Evolutionary conservation across 441 rosid genomes (phyloP).

Genomic region (Theobroma grandiflorum): DNA sequence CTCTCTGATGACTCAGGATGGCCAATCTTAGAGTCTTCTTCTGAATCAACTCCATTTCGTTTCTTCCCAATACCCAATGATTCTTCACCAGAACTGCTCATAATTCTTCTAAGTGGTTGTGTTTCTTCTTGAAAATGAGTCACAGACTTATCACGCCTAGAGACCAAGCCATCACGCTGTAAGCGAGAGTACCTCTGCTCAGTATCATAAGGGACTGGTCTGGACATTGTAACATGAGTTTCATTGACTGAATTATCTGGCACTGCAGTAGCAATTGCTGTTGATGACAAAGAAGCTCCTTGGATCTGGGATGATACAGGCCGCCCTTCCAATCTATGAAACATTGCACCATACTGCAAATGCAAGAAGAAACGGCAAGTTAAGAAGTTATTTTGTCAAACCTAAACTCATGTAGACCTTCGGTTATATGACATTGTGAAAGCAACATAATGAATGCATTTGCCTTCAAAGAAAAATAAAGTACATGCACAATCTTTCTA

Average conservation of each 20-base stretch:
- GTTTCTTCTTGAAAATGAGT: constrained; percentile 65
- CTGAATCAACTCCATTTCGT: constrained; percentile 55
- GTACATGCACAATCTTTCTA: background rate
- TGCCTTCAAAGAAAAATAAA: background rate
- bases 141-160: constrained; percentile 60
- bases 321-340: constrained; percentile 69
- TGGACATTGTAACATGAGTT: constrained; percentile 46
- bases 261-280: constrained; percentile 34
- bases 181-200: constrained; percentile 61
- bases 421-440: background rate
- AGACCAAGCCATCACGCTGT: constrained; percentile 75
- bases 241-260: constrained; percentile 47
- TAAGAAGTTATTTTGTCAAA: constrained; percentile 23
- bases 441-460: constrained; percentile 7
- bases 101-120: constrained; percentile 67
- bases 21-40: constrained; percentile 51
- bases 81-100: constrained; percentile 62
- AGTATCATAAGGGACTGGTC: constrained; percentile 58
- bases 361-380: constrained; percentile 26
- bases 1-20: constrained; percentile 57
- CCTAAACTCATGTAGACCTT: background rate
- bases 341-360: constrained; percentile 56
- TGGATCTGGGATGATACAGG: constrained; percentile 46
- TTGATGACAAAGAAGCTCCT: constrained; percentile 52
- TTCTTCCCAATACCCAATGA: constrained; percentile 57